Evolutionary conservation across 495 filamentous ascomycete genomes (phyloP), one percentile per base, ranked within the genome.

Genomic region (Penicillium goetzii): DNA sequence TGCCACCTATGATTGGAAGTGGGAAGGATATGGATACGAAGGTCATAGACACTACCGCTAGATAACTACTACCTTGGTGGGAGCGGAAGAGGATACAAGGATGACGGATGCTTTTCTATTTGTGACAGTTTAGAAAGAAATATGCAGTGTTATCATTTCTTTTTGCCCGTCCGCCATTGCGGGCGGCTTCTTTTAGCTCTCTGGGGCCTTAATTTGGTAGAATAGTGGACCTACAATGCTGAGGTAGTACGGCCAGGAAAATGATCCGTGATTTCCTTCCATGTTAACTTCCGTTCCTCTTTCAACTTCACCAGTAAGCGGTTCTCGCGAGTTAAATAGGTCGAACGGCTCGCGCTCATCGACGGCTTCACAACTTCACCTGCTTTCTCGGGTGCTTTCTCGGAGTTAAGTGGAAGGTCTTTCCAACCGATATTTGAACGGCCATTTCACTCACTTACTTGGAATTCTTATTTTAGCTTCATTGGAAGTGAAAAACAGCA

Each of bases 261-360:
- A 53, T 53, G 12, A 12, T 53, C 50, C 15, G 50, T 7, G n/a
- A 53, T 53, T 32, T 53, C 50, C 28, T 53, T 19, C 50, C n/a
- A 53, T 53, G 8, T 53, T 33, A 53, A 53, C 0, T 19, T n/a
- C 23, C 50, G 1, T 53, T 53, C 12, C 50, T 53, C 50, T 15
- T 53, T 53, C n/a, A 53, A 33, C 30, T 19, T 33, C 28, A 53
- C 50, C 9, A 53, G 6, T 9, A 53, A 53, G 12, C 33, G 0
- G 3, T 53, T 53, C 50, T 53, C 50, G 14, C 19, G 0, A 1
- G 50, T 53, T 32, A 12, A 53, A 53, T 53, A 53, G 25, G 50
- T 33, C 19, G n/a, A 25, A 53, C 4, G 12, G 50, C 28, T 19
- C 33, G 33, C 21, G 15, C 50, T 53, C n/a, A 3, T 34, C 8